Evolutionary conservation across 768 basidiomycete species (phyloP).

Genomic region (Lactarius sanguifluus): DNA sequence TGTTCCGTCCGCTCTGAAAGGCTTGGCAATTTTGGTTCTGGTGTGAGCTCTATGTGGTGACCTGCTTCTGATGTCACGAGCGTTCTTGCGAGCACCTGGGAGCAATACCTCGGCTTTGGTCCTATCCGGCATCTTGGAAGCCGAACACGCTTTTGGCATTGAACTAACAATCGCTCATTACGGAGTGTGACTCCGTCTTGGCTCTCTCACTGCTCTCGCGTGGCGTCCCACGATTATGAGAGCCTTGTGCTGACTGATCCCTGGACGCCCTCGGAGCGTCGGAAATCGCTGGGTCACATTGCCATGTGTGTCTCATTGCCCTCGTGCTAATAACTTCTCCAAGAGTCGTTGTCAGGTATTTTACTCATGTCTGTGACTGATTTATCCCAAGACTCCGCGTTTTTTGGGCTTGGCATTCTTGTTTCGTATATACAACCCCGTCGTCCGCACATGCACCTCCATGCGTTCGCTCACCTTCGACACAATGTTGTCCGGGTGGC

Average conservation of each 20-base stretch:
- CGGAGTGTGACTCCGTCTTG: not conserved
- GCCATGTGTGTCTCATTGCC: no score
- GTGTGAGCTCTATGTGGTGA: no score
- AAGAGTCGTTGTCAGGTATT: not conserved
- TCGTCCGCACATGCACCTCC: not conserved
- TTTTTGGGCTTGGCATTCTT: not conserved
- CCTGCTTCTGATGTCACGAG: no score
- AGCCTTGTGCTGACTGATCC: not conserved
- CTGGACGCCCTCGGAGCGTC: not conserved
- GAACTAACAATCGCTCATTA: not conserved
- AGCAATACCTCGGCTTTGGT: not conserved
- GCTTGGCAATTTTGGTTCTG: not conserved
- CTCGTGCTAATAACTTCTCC: no score
- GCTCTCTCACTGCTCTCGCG: constrained; percentile 1
- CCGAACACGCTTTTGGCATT: not conserved
- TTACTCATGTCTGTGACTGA: not conserved
- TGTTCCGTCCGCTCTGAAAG: not conserved
- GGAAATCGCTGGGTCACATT: no score
- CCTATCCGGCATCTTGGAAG: not conserved
- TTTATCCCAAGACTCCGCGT: not conserved
- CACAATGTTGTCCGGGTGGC: not conserved
- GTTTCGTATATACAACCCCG: not conserved
- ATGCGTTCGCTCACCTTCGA: not conserved
- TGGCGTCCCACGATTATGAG: not conserved
- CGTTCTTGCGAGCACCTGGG: not conserved